A percentile compares a stretch with the other conserved stretches of the same genome.
phyloP scores from a whole-genome alignment of 169 alveolate genomes.

The Hammondia hammondi region DNA sequence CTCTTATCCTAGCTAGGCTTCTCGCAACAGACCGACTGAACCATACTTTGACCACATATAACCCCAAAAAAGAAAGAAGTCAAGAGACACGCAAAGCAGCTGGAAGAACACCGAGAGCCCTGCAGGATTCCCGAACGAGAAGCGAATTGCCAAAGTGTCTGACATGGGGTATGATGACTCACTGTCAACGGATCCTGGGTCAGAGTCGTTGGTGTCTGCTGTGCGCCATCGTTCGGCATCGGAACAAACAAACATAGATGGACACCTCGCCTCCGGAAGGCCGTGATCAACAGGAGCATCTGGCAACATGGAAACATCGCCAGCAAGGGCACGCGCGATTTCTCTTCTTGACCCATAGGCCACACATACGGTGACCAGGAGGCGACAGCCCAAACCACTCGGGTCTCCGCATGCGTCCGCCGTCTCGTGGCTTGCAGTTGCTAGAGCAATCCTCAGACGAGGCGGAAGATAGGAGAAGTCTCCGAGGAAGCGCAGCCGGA shows the following conservation, averaged over 20 bases:
- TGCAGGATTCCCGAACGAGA: no score
- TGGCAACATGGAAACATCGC: background rate
- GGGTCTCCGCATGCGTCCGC: slow-evolving; percentile 1
- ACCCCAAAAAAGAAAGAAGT: no score
- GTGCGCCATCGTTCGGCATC: background rate
- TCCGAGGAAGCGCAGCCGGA: slow-evolving; percentile 42
- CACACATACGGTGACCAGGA: slow-evolving; percentile 37
- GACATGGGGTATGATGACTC: no score
- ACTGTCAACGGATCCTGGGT: no score
- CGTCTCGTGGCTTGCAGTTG: background rate
- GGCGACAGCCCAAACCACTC: background rate
- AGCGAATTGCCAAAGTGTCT: no score
- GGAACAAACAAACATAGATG: background rate
- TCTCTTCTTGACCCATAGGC: slow-evolving; percentile 43
- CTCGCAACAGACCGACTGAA: no score
- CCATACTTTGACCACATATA: no score
- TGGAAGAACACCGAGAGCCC: no score
- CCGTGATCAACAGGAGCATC: background rate
- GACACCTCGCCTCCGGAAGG: background rate
- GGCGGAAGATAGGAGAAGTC: slow-evolving; percentile 41
- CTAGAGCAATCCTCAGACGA: slow-evolving; percentile 8
- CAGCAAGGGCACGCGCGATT: slow-evolving; percentile 26
- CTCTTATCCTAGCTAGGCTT: no score
- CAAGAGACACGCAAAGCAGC: no score
- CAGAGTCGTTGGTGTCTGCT: no score